Evolutionary conservation across 2,329 filamentous ascomycete species (phyloP).

Genomic region (Colletotrichum godetiae): DNA sequence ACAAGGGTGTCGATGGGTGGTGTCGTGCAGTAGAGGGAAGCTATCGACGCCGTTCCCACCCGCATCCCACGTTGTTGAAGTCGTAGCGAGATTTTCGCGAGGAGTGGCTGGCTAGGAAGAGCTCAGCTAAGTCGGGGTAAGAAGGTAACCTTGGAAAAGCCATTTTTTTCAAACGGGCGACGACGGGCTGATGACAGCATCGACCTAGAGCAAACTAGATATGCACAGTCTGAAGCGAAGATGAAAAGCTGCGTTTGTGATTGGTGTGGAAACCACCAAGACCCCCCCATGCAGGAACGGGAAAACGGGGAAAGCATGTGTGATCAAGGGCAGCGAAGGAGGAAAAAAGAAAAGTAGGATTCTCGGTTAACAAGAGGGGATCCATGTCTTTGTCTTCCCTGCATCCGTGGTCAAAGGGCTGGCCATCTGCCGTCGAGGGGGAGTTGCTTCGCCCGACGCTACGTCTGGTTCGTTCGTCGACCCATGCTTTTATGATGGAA

Average conservation of each 20-base stretch:
- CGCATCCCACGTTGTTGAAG: not conserved
- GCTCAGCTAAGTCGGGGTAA: not conserved
- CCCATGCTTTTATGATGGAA: not conserved
- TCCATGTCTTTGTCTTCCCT: not conserved
- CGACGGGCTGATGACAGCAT: not conserved
- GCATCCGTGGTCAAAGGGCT: not conserved
- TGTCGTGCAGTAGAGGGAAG: conserved; percentile 2
- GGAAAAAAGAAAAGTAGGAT: conserved; percentile 10
- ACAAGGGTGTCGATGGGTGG: conserved; percentile 3
- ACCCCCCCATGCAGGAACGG: not conserved
- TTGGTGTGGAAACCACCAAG: not conserved
- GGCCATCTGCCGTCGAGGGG: not conserved
- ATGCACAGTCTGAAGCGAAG: not conserved
- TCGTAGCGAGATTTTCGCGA: not conserved
- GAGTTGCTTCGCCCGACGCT: not conserved
- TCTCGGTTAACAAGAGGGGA: not conserved
- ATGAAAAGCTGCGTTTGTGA: not conserved
- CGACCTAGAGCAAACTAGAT: not conserved
- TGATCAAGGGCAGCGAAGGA: not conserved
- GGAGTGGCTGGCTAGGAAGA: conserved; percentile 6
- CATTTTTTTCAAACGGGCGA: not conserved
- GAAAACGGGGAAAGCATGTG: not conserved
- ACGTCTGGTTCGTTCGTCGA: not conserved
- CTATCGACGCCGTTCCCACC: not conserved
- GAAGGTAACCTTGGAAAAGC: not conserved